Base-by-base conservation (phyloP, 2,329 filamentous ascomycete genomes). In the Pseudogymnoascus verrucosus region DNA sequence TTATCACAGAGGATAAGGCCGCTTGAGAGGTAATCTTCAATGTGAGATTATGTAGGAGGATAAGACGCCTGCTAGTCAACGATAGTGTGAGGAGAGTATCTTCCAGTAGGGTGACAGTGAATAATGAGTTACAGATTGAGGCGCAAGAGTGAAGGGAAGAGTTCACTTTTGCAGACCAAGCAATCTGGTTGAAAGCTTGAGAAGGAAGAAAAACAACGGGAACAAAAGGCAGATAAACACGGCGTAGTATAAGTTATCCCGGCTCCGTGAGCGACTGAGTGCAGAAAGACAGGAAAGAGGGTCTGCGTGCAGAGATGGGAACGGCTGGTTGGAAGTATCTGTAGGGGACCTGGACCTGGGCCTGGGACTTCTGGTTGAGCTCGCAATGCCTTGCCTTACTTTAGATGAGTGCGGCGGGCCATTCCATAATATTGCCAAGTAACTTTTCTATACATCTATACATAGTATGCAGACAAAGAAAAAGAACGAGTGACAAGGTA, bases 181-280 rank as follows among this genome's bases (percentile, higher is more conserved):
- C 42, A 47, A 26, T 47, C 42, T 26, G 42, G 6, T 14, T 47
- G 42, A 26, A 47, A 47, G 42, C 42, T 47, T 47, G 21, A 36
- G 26, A 19, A 39, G 26, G 47, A 14, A 21, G 28, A 6, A 16
- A 40, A 36, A 37, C 59, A 37, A 39, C 5, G 14, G 59, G 3
- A 39, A 36, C 19, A 37, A 61, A 61, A 61, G 59, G 39, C 39
- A 37, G 59, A 61, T 61, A 37, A 39, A 28, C 59, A 61, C 59
- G 23, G 26, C 14, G 21, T 12, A 47, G 21, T 47, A 26, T 47
- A 7, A 14, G 12, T 26, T 23, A 1, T 47, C 21, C 12, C 42
- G 42, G 11, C 21, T 12, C 21, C 1, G 21, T 47, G 42, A 47
- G 26, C 12, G 12, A 26, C 21, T 47, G 42, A 47, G 42, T 47